Percentiles rank a stretch among this genome's conserved stretches.
Evolutionary conservation across 176 grass and related monocot species (phyloP).

Genomic region (Stipa capillata): DNA sequence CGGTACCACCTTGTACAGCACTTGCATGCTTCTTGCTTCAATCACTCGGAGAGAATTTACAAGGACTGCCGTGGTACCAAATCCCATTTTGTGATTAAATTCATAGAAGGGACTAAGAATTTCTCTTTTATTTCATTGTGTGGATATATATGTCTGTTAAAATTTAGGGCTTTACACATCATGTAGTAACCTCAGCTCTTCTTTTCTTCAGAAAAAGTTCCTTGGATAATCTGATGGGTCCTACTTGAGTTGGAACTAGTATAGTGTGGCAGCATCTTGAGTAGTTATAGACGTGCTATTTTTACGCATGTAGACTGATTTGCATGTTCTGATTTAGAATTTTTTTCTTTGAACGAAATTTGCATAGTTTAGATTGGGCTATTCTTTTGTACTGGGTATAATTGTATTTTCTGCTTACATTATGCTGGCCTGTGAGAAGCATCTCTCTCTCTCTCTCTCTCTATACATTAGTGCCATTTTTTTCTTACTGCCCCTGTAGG

Average conservation of each 20-base stretch:
- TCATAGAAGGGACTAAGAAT: background rate
- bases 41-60: background rate
- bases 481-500: slow-evolving; percentile 30
- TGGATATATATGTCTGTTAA: background rate
- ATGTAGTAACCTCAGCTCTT: background rate
- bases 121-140: background rate
- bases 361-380: background rate
- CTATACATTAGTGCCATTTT: background rate
- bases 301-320: background rate
- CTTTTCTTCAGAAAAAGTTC: background rate
- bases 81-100: background rate
- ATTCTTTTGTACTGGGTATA: background rate
- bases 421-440: background rate
- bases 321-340: background rate
- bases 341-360: background rate
- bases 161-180: background rate
- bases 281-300: background rate
- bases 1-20: too few relatives aligned
- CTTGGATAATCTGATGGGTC: background rate
- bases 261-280: background rate
- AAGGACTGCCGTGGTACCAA: background rate
- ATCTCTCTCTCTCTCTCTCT: background rate
- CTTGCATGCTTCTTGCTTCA: background rate
- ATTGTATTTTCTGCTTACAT: background rate
- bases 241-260: background rate